Base-by-base conservation (phyloP, 257 asterid species). In the Solanum chaucha region DNA sequence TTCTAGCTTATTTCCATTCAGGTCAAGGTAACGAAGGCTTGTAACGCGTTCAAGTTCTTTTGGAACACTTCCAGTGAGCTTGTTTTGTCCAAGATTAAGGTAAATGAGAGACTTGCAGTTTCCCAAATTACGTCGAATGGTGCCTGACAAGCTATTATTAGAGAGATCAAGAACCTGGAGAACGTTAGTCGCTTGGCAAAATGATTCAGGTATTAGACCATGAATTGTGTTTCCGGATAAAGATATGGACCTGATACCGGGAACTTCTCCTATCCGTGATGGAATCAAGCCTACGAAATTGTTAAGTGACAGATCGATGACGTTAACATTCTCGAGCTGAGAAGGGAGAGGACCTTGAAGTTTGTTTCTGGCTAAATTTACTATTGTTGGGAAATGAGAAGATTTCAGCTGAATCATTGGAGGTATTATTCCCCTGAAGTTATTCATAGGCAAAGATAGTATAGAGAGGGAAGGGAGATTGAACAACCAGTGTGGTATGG, bases 141-240 rank as follows among this genome's bases (percentile, higher is more conserved):
- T 34, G 12, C 88, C 88, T 55, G 88, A 70, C 77, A 86, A 35
- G 64, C 40, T 73, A 17, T 86, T 74, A 30, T 74, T 48, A 6
- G 85, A 86, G 11, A 86, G 85, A 86, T 86, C 88, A 86, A 86
- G 85, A 73, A 86, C 51, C 85, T 72, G 82, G 75, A 74, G 41
- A 36, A 40, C 7, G 38, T 86, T 86, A 12, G 26, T 6, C 19
- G 7, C 30, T n/a, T 22, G 88, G 85, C 88, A 86, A 86, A 86
- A 74, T 35, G 88, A 86, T 46, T 24, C 73, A 8, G 88, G 88
- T 51, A 86, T 58, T 35, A 30, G 73, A 48, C 88, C 88, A 14
- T 13, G 36, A 15, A 74, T 58, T 24, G 75, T 86, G 64, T 86
- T 86, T 8, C 68, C 84, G 0, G 84, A 86, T 10, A 86, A 74